Conservation (phyloP, 495 filamentous ascomycete genomes). For the Podospora comata region DNA sequence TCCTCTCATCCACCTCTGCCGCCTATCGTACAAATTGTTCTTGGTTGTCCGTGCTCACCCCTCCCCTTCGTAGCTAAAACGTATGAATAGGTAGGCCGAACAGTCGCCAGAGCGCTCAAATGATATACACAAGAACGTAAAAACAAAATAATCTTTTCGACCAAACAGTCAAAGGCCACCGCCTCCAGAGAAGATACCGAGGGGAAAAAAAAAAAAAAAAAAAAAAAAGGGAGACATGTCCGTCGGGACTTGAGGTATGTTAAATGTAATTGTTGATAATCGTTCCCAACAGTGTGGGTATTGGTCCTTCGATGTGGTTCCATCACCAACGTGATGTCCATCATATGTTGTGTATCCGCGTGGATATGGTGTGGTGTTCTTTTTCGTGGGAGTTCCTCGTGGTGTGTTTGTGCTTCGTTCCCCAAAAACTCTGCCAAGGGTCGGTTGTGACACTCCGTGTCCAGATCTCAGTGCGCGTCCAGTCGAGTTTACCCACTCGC, state of each 20-base stretch:
- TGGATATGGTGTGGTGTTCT: neutral
- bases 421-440: neutral
- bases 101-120: neutral
- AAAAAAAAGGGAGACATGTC: neutral
- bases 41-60: neutral
- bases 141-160: neutral
- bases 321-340: neutral
- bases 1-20: no score
- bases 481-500: slow-evolving; percentile 51
- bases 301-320: neutral
- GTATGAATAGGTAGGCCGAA: neutral
- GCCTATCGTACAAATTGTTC: no score
- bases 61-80: neutral
- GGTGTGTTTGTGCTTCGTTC: no score
- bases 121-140: neutral
- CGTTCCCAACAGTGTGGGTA: neutral
- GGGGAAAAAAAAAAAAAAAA: no score
- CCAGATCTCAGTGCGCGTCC: neutral
- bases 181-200: neutral
- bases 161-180: neutral
- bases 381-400: neutral
- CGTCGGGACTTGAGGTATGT: neutral
- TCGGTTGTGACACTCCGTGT: neutral
- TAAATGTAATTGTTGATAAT: neutral
- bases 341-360: neutral